These are phyloP conservation scores for Tilletia caries DNA, from an alignment of 1,284 basidiomycete species.

Conservation along the genomic window DNA sequence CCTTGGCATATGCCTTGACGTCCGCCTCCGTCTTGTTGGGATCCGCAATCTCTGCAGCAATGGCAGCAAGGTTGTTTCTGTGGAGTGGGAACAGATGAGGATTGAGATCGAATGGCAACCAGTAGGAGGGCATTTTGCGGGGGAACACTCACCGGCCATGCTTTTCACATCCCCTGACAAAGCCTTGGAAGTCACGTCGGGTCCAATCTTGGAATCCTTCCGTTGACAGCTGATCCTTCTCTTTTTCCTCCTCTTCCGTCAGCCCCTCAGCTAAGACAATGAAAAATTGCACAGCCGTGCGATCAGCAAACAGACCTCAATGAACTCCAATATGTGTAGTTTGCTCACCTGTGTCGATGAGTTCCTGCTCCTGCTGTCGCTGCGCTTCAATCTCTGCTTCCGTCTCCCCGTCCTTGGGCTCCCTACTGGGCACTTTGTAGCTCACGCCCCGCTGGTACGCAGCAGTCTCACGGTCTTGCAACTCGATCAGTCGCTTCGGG, in stretches of 20 bases:
- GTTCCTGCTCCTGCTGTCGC: slow-evolving; percentile 72
- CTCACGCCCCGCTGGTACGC: slow-evolving; percentile 64
- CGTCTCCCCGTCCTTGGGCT: slow-evolving; percentile 60
- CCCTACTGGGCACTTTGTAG: slow-evolving; percentile 70
- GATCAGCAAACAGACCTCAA: neutral
- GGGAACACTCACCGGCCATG: slow-evolving; percentile 66
- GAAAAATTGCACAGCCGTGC: neutral
- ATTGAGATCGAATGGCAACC: too few relatives aligned
- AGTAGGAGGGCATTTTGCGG: slow-evolving; percentile 12
- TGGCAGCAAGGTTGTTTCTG: slow-evolving; percentile 66
- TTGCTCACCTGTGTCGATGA: slow-evolving; percentile 63
- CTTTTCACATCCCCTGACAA: slow-evolving; percentile 77
- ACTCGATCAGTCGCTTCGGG: slow-evolving; percentile 72
- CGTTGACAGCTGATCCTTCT: slow-evolving; percentile 60
- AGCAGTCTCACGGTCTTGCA: slow-evolving; percentile 76
- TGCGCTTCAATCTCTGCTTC: slow-evolving; percentile 39
- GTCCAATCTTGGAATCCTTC: slow-evolving; percentile 57
- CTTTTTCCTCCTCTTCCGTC: slow-evolving; percentile 71
- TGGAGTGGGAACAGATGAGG: neutral
- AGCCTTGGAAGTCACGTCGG: slow-evolving; percentile 86
- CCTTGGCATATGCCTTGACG: slow-evolving; percentile 73
- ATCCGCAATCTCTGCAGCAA: slow-evolving; percentile 72
- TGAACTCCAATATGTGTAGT: neutral
- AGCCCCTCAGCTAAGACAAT: slow-evolving; percentile 35
- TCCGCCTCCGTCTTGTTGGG: slow-evolving; percentile 70